Evolutionary conservation across 2,329 filamentous ascomycete species (phyloP).

Genomic region (Teratosphaeria gauchensis): DNA sequence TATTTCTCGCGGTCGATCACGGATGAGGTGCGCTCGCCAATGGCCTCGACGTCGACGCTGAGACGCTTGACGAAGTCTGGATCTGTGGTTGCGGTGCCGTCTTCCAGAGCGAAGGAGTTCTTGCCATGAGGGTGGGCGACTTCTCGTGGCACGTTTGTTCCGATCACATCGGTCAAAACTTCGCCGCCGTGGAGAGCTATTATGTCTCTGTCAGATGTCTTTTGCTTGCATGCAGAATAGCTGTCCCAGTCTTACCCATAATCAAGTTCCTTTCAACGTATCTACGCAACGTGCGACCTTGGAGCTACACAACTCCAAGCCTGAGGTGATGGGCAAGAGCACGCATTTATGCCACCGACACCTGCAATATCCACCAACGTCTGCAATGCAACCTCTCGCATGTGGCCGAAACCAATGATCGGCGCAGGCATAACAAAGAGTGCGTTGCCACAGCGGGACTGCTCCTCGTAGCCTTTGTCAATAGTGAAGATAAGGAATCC

Average conservation of each 20-base stretch:
- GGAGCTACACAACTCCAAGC: not conserved
- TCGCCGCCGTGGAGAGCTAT: slow-evolving; percentile 2
- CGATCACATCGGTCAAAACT: slow-evolving; percentile 39
- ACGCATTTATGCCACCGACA: not conserved
- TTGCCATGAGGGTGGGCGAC: slow-evolving; percentile 10
- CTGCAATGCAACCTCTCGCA: not conserved
- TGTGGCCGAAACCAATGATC: not conserved
- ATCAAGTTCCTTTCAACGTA: no score
- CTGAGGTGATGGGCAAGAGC: not conserved
- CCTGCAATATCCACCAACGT: not conserved
- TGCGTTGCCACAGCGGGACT: not conserved
- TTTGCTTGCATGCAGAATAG: not conserved
- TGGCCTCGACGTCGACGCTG: slow-evolving; percentile 13
- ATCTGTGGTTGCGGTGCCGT: slow-evolving; percentile 9
- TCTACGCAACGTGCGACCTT: not conserved
- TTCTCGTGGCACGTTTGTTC: slow-evolving; percentile 7
- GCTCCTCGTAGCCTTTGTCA: not conserved
- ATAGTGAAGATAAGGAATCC: not conserved
- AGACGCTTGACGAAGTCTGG: slow-evolving; percentile 7
- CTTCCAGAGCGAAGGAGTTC: slow-evolving; percentile 11
- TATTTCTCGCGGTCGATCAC: slow-evolving; percentile 14
- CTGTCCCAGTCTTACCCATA: not conserved
- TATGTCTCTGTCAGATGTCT: not conserved
- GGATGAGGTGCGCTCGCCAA: slow-evolving; percentile 12
- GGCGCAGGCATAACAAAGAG: not conserved